Conservation (phyloP, 2,329 filamentous ascomycete genomes). For the Clathrospora elynae region DNA sequence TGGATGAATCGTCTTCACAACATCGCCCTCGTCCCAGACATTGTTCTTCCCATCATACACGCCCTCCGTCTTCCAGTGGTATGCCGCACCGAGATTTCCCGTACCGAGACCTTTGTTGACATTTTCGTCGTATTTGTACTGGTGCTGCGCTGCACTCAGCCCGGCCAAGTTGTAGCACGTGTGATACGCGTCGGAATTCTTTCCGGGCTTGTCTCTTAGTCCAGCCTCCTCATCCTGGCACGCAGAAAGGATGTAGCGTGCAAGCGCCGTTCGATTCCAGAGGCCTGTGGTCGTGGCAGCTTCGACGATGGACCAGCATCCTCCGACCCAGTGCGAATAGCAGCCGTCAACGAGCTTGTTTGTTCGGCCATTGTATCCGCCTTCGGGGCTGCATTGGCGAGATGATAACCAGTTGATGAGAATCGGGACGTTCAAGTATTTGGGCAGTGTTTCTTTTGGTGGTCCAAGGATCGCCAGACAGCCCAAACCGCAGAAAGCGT, state of each 20-base stretch:
- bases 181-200: constrained; percentile 87
- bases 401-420: constrained; percentile 88
- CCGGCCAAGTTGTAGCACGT: constrained; percentile 90
- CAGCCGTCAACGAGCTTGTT: constrained; percentile 98
- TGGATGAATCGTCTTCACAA: constrained; percentile 74
- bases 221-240: constrained; percentile 82
- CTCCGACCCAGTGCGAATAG: constrained; percentile 97
- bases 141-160: constrained; percentile 79
- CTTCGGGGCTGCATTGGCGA: constrained; percentile 87
- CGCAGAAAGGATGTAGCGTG: constrained; percentile 87
- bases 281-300: constrained; percentile 64
- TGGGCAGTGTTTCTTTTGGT: constrained; percentile 74
- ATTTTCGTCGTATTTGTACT: constrained; percentile 54
- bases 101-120: constrained; percentile 39
- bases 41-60: constrained; percentile 59
- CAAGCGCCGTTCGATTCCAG: constrained; percentile 83
- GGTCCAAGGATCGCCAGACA: constrained; percentile 84
- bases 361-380: constrained; percentile 89
- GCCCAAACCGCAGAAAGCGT: constrained; percentile 91
- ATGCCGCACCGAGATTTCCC: constrained; percentile 46
- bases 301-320: constrained; percentile 90
- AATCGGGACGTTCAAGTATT: constrained; percentile 76
- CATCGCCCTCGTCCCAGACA: constrained; percentile 70
- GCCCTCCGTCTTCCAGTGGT: constrained; percentile 53
- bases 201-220: constrained; percentile 89